These are phyloP conservation scores for Zizania latifolia DNA, from an alignment of 176 grass and related monocot genomes.

Conservation along the genomic window DNA sequence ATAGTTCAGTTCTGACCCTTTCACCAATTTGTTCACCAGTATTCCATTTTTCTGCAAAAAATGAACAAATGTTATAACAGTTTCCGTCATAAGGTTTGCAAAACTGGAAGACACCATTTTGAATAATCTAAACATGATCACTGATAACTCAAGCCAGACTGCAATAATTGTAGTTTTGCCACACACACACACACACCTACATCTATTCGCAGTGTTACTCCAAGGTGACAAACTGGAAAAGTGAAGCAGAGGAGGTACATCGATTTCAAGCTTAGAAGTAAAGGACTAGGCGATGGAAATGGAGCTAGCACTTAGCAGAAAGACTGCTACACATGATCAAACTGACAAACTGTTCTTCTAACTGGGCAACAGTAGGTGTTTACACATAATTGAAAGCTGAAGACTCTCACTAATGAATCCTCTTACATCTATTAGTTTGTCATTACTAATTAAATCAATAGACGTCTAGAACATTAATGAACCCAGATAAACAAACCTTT, in stretches of 20 bases:
- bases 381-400: background rate
- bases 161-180: background rate
- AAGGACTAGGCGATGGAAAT: background rate
- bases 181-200: background rate
- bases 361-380: background rate
- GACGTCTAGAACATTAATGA: background rate
- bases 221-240: background rate
- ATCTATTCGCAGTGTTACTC: background rate
- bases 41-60: conserved; percentile 56
- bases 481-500: conserved; percentile 44
- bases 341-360: background rate
- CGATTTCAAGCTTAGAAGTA: background rate
- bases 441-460: background rate
- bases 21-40: conserved; percentile 83
- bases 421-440: background rate
- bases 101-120: background rate
- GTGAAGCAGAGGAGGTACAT: background rate
- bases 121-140: background rate
- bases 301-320: background rate
- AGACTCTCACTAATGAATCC: background rate
- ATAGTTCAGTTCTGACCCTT: conserved; percentile 53
- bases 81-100: background rate
- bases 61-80: conserved; percentile 28
- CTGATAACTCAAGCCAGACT: background rate
- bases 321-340: background rate